Base-by-base conservation (phyloP, 202 grass and related monocot species). In the Saccharum hybrid region DNA sequence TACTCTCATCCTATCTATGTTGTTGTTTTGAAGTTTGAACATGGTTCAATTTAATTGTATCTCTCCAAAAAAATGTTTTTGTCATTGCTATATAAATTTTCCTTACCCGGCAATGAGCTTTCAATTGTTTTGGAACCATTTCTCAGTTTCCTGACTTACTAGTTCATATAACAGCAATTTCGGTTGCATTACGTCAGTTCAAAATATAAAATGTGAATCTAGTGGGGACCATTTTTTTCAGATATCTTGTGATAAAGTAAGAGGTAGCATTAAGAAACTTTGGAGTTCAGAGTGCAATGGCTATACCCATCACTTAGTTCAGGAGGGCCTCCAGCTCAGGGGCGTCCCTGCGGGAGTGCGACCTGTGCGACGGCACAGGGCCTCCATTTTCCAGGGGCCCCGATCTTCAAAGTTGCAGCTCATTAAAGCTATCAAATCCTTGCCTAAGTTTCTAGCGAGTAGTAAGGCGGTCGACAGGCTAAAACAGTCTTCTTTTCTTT, bases 261-360 rank as follows among this genome's bases (percentile, higher is more conserved):
- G 66, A 74, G 59, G 36, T 78, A 64, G 3, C 30, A 74, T 92
- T 23, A 42, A 63, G 40, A 84, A 70, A 81, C 46, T 52, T 52
- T 82, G 65, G 34, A 30, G 22, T 70, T 61, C 59, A 8, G 74
- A 59, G 48, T 19, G 22, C 18, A 22, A 11, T 83, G 15, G 42
- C 21, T 80, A 80, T 22, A 69, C 46, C 8, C 77, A 88, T 48
- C 91, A 88, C 62, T 4, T 88, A 57, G 79, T 93, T 81, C 48
- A 59, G 59, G 88, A 93, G 23, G 77, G 65, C 64, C 51, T 86
- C 60, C 52, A 22, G 11, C 70, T 90, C n/a, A n/a, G n/a, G n/a
- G n/a, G n/a, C n/a, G n/a, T n/a, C n/a, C n/a, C n/a, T n/a, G n/a
- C n/a, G n/a, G n/a, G n/a, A n/a, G n/a, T n/a, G n/a, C n/a, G n/a